Evolutionary conservation across 169 alveolate species (phyloP).

Genomic region (Eimeria necatrix): DNA sequence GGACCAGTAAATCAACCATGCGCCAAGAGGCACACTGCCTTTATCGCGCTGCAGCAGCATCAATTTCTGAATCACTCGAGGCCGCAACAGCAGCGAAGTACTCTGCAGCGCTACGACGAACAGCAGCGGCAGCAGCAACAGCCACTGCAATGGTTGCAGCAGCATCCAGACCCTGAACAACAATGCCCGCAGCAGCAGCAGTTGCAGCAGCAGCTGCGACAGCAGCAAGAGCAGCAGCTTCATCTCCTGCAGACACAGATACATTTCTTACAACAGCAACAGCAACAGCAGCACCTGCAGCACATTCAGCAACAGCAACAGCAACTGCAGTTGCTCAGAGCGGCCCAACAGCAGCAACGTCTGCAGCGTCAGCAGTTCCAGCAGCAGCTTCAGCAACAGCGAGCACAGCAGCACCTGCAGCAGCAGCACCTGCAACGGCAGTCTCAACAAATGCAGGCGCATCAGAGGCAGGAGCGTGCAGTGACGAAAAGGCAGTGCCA

Average conservation of each 20-base stretch:
- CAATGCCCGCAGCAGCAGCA: background rate
- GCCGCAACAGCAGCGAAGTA: background rate
- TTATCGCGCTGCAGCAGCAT: background rate
- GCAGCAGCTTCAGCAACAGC: constrained; percentile 24
- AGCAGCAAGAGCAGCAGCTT: constrained; percentile 6
- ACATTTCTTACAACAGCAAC: background rate
- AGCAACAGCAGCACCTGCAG: background rate
- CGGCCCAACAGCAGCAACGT: background rate
- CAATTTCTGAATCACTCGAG: background rate
- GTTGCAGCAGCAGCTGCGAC: constrained; percentile 3
- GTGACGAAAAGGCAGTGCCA: background rate
- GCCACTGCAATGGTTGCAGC: constrained; percentile 1
- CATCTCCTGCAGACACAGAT: background rate
- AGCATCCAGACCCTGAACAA: constrained; percentile 9
- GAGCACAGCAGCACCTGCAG: background rate
- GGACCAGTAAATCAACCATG: no score
- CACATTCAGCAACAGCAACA: background rate
- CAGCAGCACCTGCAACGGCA: constrained; percentile 19
- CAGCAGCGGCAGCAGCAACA: constrained; percentile 16
- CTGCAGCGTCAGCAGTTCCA: constrained; percentile 3
- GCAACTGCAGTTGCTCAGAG: background rate
- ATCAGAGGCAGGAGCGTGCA: constrained; percentile 7
- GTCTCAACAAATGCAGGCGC: background rate
- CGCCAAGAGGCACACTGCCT: no score
- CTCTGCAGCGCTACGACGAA: background rate